Base-by-base conservation (phyloP, 345 rosid genomes). In the Toxicodendron radicans region DNA sequence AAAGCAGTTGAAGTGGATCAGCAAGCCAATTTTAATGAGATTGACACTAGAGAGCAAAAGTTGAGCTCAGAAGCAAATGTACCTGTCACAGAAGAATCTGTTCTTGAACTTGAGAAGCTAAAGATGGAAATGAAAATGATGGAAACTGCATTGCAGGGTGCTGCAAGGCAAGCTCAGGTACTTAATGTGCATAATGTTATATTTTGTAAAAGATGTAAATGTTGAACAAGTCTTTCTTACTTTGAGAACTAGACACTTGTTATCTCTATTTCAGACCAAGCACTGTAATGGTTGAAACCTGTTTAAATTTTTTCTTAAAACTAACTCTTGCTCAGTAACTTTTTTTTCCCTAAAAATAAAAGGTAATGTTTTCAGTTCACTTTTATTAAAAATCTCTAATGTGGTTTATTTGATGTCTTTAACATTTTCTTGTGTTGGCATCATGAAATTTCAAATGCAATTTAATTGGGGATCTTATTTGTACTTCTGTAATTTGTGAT, bases 91-190 rank as follows among this genome's bases (percentile, higher is more conserved):
- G 56, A 73, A 52, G 88, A 80, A 77, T 72, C 85, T 51, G 45
- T 70, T 68, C 77, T 74, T 67, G 97, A 96, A 82, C 68, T 96
- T 76, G 97, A 86, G 85, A 96, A 84, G 79, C 78, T 90, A 67
- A 96, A 87, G 84, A 88, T 68, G 82, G 98, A 96, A 81, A 84
- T 92, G 90, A 88, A 92, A 80, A 88, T 92, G 95, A 90, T 96
- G 89, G 99, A 96, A 86, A 79, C 88, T 52, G 99, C 99, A 69
- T 78, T 96, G 80, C 97, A 89, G 81, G 97, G 98, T 83, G 99
- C 99, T 83, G 99, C 99, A 71, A 93, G 97, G 85, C 99, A 93
- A 91, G 90, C 99, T 66, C 98, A 96, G 99, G 99, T 96, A 89
- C 81, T 71, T 80, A 10, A 48, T 66, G 4, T 58, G 20, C 45